Evolutionary conservation across 495 filamentous ascomycete species (phyloP).

Genomic region (Hyphodiscus hymeniophilus): DNA sequence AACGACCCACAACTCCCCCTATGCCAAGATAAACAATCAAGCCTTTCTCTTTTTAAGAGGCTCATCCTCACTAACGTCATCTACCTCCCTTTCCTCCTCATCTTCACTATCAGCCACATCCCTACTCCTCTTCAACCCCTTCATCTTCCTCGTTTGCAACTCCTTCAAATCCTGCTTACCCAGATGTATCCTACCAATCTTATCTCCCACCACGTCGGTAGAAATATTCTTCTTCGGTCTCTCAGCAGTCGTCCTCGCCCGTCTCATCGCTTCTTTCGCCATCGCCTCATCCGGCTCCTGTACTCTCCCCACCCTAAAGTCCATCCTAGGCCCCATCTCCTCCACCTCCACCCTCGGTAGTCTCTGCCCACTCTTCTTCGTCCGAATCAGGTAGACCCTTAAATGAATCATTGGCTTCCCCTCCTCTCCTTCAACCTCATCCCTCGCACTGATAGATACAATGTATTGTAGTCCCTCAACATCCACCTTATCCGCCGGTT

Average conservation of each 20-base stretch:
- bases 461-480: conserved; percentile 91
- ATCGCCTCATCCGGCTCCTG: conserved; percentile 66
- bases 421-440: conserved; percentile 44
- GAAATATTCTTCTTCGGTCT: conserved; percentile 91
- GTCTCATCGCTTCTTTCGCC: conserved; percentile 87
- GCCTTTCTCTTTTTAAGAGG: conserved; percentile 15
- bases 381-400: conserved; percentile 74
- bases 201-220: conserved; percentile 88
- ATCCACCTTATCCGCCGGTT: conserved; percentile 68
- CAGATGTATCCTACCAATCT: conserved; percentile 87
- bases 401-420: conserved; percentile 67
- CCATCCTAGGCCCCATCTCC: conserved; percentile 92
- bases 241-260: conserved; percentile 64
- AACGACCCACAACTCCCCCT: not conserved
- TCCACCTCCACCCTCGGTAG: conserved; percentile 87
- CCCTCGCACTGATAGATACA: conserved; percentile 69
- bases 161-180: conserved; percentile 81
- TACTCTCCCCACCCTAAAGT: conserved; percentile 79
- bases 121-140: conserved; percentile 80
- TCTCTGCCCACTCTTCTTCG: conserved; percentile 77
- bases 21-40: not conserved
- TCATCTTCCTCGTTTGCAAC: conserved; percentile 98
- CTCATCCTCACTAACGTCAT: conserved; percentile 22
- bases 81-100: conserved; percentile 34
- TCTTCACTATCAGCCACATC: conserved; percentile 43